phyloP scores from a whole-genome alignment of 164 flowering plant genomes.

The Vitis rupestris region DNA sequence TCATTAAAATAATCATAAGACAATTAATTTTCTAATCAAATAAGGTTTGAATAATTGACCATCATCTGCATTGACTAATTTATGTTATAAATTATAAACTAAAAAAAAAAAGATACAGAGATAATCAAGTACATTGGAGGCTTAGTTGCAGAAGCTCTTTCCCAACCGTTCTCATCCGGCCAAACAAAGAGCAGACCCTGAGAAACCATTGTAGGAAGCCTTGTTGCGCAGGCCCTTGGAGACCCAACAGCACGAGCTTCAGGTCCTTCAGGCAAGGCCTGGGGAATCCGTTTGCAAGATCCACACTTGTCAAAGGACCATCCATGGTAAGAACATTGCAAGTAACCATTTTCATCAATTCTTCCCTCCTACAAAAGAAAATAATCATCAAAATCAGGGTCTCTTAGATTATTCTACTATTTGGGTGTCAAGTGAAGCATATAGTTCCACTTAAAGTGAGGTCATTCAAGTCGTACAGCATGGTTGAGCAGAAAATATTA shows the following conservation, averaged over 20 bases:
- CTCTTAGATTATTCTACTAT: neutral
- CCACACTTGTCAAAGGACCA: conserved; percentile 91
- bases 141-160: conserved; percentile 67
- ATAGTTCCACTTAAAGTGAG: too few relatives aligned
- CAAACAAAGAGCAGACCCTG: conserved; percentile 98
- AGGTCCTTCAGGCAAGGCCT: conserved; percentile 76
- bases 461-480: too few relatives aligned
- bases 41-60: too few relatives aligned
- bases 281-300: conserved; percentile 78
- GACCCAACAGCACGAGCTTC: conserved; percentile 79
- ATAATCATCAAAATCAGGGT: conserved; percentile 4
- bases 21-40: neutral
- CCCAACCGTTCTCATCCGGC: conserved; percentile 97
- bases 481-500: too few relatives aligned
- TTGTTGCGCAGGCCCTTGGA: conserved; percentile 79
- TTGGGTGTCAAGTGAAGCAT: too few relatives aligned
- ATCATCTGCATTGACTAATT: too few relatives aligned
- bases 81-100: neutral
- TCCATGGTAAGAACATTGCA: conserved; percentile 95
- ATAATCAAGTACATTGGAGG: conserved; percentile 59
- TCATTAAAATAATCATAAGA: neutral
- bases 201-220: conserved; percentile 83
- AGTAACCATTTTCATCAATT: conserved; percentile 83
- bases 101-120: neutral
- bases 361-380: conserved; percentile 70